phyloP scores from a whole-genome alignment of 2,329 filamentous ascomycete genomes.

The Cladosporium sp. region DNA sequence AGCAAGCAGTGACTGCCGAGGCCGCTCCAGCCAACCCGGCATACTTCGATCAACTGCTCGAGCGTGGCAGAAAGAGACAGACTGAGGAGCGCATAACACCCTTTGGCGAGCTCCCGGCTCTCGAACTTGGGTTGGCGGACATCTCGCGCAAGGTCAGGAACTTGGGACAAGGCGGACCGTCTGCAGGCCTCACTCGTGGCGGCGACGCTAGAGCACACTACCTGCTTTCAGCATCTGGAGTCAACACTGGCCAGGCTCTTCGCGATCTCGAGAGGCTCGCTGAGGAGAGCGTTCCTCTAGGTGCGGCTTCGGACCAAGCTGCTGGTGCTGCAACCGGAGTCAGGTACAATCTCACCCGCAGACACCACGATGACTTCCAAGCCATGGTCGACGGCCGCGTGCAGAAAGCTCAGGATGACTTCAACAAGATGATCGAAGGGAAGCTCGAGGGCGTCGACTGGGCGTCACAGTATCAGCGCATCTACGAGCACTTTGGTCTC shows the following conservation, averaged over 20 bases:
- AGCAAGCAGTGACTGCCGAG: slow-evolving; percentile 24
- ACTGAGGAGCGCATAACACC: slow-evolving; percentile 62
- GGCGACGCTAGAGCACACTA: slow-evolving; percentile 69
- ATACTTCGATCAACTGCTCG: slow-evolving; percentile 65
- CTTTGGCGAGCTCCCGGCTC: slow-evolving; percentile 77
- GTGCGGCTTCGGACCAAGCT: slow-evolving; percentile 9
- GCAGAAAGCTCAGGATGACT: slow-evolving; percentile 83
- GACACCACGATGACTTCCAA: slow-evolving; percentile 64
- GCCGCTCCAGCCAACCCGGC: slow-evolving; percentile 51
- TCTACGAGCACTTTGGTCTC: slow-evolving; percentile 96
- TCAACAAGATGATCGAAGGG: slow-evolving; percentile 90
- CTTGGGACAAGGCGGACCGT: slow-evolving; percentile 72
- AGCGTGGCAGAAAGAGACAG: slow-evolving; percentile 66
- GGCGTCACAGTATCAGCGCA: slow-evolving; percentile 87
- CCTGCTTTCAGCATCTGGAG: slow-evolving; percentile 86
- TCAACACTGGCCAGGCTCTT: slow-evolving; percentile 81
- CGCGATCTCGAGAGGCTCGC: slow-evolving; percentile 64
- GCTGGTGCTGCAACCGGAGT: slow-evolving; percentile 22
- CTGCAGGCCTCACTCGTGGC: slow-evolving; percentile 48
- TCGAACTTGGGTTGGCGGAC: slow-evolving; percentile 90
- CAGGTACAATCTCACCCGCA: slow-evolving; percentile 33
- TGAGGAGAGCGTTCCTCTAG: slow-evolving; percentile 16
- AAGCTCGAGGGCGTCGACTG: slow-evolving; percentile 87
- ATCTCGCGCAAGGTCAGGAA: slow-evolving; percentile 74
- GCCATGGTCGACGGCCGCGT: slow-evolving; percentile 46